Conservation (phyloP, 2,329 filamentous ascomycete genomes). For the Aulographum hederae region DNA sequence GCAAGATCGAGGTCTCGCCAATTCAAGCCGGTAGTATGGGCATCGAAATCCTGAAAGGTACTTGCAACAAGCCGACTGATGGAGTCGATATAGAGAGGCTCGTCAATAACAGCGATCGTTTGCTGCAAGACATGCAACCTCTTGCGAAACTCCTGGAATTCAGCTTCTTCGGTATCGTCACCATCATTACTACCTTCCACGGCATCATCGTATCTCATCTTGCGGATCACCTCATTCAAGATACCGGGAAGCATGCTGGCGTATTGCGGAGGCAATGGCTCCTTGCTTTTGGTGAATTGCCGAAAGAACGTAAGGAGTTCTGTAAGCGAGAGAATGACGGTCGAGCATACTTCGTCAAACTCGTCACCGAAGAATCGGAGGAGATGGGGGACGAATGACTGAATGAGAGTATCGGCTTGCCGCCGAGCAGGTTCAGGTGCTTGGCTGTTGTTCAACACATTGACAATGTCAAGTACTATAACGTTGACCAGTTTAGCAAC, state of each 20-base stretch:
- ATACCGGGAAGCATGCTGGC: constrained; percentile 72
- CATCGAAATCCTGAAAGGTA: constrained; percentile 56
- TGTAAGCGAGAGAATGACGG: constrained; percentile 80
- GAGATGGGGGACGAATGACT: constrained; percentile 69
- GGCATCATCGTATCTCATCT: constrained; percentile 97
- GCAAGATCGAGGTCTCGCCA: constrained; percentile 94
- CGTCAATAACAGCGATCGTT: constrained; percentile 76
- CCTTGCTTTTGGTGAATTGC: constrained; percentile 47
- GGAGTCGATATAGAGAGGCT: constrained; percentile 72
- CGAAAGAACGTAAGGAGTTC: constrained; percentile 84
- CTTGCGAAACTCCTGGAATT: constrained; percentile 89
- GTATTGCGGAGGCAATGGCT: constrained; percentile 54
- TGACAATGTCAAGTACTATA: constrained; percentile 70
- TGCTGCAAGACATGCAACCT: constrained; percentile 82
- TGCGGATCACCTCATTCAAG: constrained; percentile 76
- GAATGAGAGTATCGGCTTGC: constrained; percentile 66
- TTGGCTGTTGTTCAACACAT: constrained; percentile 55
- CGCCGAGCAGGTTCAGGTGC: constrained; percentile 45
- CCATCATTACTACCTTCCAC: constrained; percentile 86
- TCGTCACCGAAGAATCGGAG: constrained; percentile 94
- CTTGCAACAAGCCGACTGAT: constrained; percentile 75
- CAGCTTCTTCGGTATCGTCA: constrained; percentile 88
- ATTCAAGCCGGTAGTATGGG: constrained; percentile 53
- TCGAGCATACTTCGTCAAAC: constrained; percentile 94
- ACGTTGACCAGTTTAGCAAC: constrained; percentile 93